These are phyloP conservation scores for Irpex lacteus DNA, from an alignment of 1,284 basidiomycete species.

Conservation along the genomic window DNA sequence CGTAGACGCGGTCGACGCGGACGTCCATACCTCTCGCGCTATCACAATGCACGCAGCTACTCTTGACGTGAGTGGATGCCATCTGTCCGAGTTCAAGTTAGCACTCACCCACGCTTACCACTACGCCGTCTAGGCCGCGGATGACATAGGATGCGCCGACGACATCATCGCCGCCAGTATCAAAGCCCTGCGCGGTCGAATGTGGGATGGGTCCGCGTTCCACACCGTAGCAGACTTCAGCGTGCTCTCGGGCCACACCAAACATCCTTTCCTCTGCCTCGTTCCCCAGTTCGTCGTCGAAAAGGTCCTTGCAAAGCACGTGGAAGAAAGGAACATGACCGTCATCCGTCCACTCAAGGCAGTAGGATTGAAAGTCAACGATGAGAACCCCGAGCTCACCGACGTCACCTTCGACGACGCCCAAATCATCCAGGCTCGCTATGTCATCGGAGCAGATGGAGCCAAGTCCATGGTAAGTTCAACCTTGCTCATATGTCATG, in stretches of 20 bases:
- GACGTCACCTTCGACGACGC: slow-evolving; percentile 52
- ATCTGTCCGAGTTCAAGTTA: no score
- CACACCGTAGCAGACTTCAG: slow-evolving; percentile 34
- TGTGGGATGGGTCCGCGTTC: slow-evolving; percentile 31
- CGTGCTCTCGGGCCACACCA: slow-evolving; percentile 34
- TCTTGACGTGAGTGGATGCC: slow-evolving; percentile 23
- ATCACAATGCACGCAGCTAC: slow-evolving; percentile 29
- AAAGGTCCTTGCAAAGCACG: slow-evolving; percentile 33
- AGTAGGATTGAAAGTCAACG: slow-evolving; percentile 21
- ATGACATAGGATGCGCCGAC: slow-evolving; percentile 43
- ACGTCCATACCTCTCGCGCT: slow-evolving; percentile 28
- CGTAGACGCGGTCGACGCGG: slow-evolving; percentile 38
- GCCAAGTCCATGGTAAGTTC: slow-evolving; percentile 44
- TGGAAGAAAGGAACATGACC: slow-evolving; percentile 31
- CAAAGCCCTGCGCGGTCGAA: slow-evolving; percentile 23
- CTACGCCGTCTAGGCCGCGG: slow-evolving; percentile 36
- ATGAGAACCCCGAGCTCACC: slow-evolving; percentile 18
- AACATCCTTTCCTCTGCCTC: slow-evolving; percentile 41
- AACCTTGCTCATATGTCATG: not conserved
- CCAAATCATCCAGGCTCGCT: slow-evolving; percentile 40
- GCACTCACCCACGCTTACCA: no score
- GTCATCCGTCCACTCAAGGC: slow-evolving; percentile 38
- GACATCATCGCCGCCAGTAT: slow-evolving; percentile 38
- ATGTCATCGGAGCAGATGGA: slow-evolving; percentile 59
- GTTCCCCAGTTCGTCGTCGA: slow-evolving; percentile 51